phyloP scores from a whole-genome alignment of 1,284 basidiomycete genomes.

The Irpex rosettiformis region DNA sequence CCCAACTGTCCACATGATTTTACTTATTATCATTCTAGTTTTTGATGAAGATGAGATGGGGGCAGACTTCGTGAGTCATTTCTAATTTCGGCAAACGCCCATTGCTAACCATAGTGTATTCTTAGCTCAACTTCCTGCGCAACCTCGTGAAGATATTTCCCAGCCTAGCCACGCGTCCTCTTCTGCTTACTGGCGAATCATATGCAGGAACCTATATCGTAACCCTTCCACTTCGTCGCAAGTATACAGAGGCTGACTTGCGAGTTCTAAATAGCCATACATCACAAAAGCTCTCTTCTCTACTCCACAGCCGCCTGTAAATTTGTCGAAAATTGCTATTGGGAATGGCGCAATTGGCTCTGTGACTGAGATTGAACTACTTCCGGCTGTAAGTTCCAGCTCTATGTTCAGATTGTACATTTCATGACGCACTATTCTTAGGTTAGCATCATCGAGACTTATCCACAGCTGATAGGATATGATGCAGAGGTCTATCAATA shows the following conservation, averaged over 20 bases:
- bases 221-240: not conserved
- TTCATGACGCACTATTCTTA: not conserved
- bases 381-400: constrained; percentile 50
- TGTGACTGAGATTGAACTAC: constrained; percentile 41
- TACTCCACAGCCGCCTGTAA: constrained; percentile 49
- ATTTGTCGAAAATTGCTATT: constrained; percentile 60
- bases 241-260: not conserved
- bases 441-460: constrained; percentile 16
- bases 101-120: not conserved
- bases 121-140: constrained; percentile 56
- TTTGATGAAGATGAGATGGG: constrained; percentile 23
- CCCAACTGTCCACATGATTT: not conserved
- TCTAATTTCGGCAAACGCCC: not conserved
- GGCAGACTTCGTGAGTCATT: constrained; percentile 21
- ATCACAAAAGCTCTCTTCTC: constrained; percentile 10
- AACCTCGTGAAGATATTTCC: constrained; percentile 70
- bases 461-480: constrained; percentile 17
- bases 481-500: constrained; percentile 61
- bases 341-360: constrained; percentile 57
- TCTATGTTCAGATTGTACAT: not conserved
- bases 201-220: constrained; percentile 62
- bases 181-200: constrained; percentile 61
- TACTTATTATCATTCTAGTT: constrained; percentile 6
- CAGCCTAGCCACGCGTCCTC: constrained; percentile 50
- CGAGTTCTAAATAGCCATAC: constrained; percentile 5